A percentile compares a stretch with the other conserved stretches of the same genome.
These are phyloP conservation scores for Collybiopsis confluens DNA, from an alignment of 768 basidiomycete genomes.

Conservation along the genomic window DNA sequence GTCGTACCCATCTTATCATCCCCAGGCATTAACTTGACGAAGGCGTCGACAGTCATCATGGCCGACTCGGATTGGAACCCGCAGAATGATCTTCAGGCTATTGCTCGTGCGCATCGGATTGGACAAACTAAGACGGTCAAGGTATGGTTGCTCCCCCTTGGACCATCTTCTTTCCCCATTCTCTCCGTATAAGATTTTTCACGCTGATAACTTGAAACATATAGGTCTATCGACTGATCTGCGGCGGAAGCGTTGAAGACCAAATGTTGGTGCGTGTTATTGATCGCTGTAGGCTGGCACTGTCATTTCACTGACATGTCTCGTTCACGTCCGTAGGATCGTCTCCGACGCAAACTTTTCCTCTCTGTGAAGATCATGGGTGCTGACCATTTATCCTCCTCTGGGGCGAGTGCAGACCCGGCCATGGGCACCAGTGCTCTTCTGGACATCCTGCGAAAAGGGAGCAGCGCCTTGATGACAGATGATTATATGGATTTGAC, in stretches of 20 bases:
- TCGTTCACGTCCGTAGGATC: slow-evolving; percentile 32
- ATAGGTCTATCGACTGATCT: slow-evolving; percentile 66
- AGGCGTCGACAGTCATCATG: slow-evolving; percentile 76
- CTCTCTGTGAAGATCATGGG: slow-evolving; percentile 62
- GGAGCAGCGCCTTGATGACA: slow-evolving; percentile 49
- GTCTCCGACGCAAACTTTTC: slow-evolving; percentile 68
- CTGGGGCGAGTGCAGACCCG: slow-evolving; percentile 1
- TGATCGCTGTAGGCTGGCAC: no score
- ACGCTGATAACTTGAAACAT: no score
- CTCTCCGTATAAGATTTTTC: no score
- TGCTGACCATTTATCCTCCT: slow-evolving; percentile 22
- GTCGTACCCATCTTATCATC: slow-evolving; percentile 17
- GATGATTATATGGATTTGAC: slow-evolving; percentile 35
- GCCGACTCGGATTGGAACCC: slow-evolving; percentile 71
- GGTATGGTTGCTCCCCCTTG: no score
- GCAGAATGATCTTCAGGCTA: slow-evolving; percentile 81
- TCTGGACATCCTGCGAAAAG: slow-evolving; percentile 51
- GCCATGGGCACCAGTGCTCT: slow-evolving; percentile 43
- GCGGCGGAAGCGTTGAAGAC: slow-evolving; percentile 68
- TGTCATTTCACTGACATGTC: background rate
- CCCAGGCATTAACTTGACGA: slow-evolving; percentile 83
- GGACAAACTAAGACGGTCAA: slow-evolving; percentile 73
- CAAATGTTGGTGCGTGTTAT: slow-evolving; percentile 46
- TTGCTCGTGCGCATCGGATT: slow-evolving; percentile 80
- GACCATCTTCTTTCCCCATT: no score